Conservation (phyloP, 805 yeast species). For the Zygoascus flipseniorum region DNA sequence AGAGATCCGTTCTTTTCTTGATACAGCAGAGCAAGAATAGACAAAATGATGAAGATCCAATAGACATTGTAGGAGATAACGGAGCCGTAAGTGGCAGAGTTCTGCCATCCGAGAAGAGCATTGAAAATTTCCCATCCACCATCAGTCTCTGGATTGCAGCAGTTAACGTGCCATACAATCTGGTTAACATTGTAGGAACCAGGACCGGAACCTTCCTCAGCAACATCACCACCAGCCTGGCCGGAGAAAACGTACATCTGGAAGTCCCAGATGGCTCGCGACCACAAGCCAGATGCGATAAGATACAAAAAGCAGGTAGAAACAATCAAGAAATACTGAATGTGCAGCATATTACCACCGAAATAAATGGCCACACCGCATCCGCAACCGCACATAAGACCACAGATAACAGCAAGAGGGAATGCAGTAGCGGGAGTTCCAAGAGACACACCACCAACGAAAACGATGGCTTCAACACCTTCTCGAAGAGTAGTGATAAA, state of each 20-base stretch:
- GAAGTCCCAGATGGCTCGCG: conserved; percentile 88
- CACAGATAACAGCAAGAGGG: conserved; percentile 89
- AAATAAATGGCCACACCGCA: conserved; percentile 69
- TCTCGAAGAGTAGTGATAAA: conserved; percentile 89
- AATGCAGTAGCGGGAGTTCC: conserved; percentile 58
- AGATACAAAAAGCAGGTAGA: conserved; percentile 86
- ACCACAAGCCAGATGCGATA: conserved; percentile 86
- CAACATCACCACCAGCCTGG: conserved; percentile 86
- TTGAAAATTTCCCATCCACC: conserved; percentile 98
- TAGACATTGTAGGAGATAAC: conserved; percentile 81
- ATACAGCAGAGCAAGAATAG: conserved; percentile 54
- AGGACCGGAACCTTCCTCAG: conserved; percentile 88
- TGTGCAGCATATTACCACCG: conserved; percentile 74
- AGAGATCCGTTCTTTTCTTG: conserved; percentile 83
- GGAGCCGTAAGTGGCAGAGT: conserved; percentile 90
- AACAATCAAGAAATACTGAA: conserved; percentile 76
- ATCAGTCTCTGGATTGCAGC: conserved; percentile 88
- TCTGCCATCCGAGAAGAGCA: conserved; percentile 94
- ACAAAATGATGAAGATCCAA: conserved; percentile 63
- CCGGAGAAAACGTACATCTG: conserved; percentile 57
- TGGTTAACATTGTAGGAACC: conserved; percentile 81
- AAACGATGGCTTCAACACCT: conserved; percentile 94
- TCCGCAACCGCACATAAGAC: conserved; percentile 66
- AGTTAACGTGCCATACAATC: conserved; percentile 93
- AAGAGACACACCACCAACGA: conserved; percentile 92